A percentile compares a stretch with the other conserved stretches of the same genome.
Evolutionary conservation across 352 stramenopile species (phyloP).

Genomic region (Pythium volutum): DNA sequence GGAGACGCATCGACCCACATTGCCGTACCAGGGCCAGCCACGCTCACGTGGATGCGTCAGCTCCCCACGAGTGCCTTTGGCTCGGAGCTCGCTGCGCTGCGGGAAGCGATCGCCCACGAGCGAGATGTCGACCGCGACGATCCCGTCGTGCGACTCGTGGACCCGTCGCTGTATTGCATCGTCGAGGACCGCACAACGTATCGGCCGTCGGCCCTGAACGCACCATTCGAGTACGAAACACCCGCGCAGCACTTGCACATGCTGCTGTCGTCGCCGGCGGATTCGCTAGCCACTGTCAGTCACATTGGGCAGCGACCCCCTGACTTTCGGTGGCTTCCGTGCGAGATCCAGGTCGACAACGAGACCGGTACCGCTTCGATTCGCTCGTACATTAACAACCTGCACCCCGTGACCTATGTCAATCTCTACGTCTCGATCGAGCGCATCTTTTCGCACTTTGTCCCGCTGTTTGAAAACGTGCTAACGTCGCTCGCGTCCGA

Average conservation of each 20-base stretch:
- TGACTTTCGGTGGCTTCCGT: background rate
- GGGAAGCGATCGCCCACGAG: background rate
- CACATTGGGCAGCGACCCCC: background rate
- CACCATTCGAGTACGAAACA: background rate
- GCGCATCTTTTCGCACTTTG: constrained; percentile 20
- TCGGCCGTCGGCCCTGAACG: background rate
- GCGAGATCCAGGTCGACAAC: background rate
- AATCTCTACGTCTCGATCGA: constrained; percentile 25
- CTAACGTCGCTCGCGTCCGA: constrained; percentile 21
- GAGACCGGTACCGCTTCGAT: constrained; percentile 4
- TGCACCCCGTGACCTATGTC: constrained; percentile 21
- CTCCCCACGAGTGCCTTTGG: background rate
- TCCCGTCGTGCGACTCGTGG: background rate
- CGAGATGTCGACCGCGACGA: background rate
- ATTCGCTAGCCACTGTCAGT: no score
- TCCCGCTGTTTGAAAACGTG: constrained; percentile 29
- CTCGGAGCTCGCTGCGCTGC: background rate
- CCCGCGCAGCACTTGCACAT: background rate
- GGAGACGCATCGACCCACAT: background rate
- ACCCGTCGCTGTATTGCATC: background rate
- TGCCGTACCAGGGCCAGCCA: background rate
- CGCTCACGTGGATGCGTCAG: background rate
- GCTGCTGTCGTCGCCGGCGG: background rate
- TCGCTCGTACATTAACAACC: constrained; percentile 35
- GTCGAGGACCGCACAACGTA: background rate